phyloP scores from a whole-genome alignment of 108 stramenopile genomes.

The Aurantiochytrium sp. region DNA sequence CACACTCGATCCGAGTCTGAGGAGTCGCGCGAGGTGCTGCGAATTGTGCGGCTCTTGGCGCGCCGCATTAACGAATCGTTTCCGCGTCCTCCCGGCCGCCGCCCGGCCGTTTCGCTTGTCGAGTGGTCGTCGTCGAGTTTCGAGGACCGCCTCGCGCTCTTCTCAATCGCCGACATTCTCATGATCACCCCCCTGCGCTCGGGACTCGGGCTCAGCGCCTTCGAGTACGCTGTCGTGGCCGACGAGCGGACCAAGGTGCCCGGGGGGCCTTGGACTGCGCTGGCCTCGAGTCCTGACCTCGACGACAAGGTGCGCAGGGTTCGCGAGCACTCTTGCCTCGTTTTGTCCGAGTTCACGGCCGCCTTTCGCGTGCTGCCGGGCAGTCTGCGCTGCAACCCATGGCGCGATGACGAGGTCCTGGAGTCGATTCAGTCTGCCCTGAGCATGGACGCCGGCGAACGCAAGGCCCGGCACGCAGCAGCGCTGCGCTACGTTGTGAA shows the following conservation, averaged over 20 bases:
- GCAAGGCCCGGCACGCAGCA: slow-evolving; percentile 38
- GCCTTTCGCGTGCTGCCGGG: slow-evolving; percentile 19
- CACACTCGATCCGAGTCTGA: not conserved
- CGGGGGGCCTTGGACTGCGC: not conserved
- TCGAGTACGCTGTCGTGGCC: slow-evolving; percentile 2
- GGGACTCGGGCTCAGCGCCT: not conserved
- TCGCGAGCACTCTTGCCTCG: not conserved
- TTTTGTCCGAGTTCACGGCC: slow-evolving; percentile 20
- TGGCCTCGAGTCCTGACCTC: not conserved
- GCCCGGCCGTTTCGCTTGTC: not conserved
- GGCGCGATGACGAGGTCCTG: slow-evolving; percentile 46
- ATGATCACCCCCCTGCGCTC: slow-evolving; percentile 1
- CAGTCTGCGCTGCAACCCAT: slow-evolving; percentile 75
- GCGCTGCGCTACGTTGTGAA: slow-evolving; percentile 79
- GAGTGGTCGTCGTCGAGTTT: slow-evolving; percentile 4
- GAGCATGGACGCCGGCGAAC: slow-evolving; percentile 38
- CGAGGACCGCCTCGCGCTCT: not conserved
- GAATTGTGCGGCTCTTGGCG: not conserved
- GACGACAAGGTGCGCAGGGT: not conserved
- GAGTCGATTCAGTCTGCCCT: slow-evolving; percentile 36
- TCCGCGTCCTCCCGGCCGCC: not conserved
- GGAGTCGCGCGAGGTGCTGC: not conserved
- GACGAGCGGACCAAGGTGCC: not conserved
- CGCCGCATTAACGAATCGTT: not conserved
- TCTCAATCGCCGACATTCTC: not conserved